Evolutionary conservation across 768 basidiomycete species (phyloP).

Genomic region (Tylopilus sp.): DNA sequence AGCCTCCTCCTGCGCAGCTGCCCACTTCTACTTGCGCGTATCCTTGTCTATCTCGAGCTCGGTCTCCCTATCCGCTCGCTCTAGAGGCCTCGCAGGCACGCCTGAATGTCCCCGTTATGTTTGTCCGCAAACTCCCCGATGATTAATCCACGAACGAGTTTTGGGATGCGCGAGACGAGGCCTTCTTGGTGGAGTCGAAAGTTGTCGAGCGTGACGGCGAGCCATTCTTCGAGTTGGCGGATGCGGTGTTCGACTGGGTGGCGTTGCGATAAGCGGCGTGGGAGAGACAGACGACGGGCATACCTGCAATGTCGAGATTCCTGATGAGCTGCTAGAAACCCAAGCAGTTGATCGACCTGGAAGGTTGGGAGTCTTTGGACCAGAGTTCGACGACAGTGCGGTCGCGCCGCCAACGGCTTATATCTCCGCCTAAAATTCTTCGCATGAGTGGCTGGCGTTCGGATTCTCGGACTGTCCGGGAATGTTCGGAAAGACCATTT

Average conservation of each 20-base stretch:
- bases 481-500: too few relatives aligned
- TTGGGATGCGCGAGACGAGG: conserved; percentile 70
- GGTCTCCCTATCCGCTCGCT: conserved; percentile 57
- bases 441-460: too few relatives aligned
- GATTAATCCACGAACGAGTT: conserved; percentile 64
- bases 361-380: too few relatives aligned
- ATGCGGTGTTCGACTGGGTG: conserved; percentile 66
- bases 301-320: conserved; percentile 81
- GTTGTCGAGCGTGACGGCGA: conserved; percentile 67
- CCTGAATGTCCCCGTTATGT: conserved; percentile 73
- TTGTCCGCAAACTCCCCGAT: conserved; percentile 78
- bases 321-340: conserved; percentile 68
- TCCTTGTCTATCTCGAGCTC: conserved; percentile 60
- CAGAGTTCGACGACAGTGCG: too few relatives aligned
- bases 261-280: neutral
- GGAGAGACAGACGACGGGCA: conserved; percentile 2
- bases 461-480: too few relatives aligned
- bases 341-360: too few relatives aligned
- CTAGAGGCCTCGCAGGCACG: conserved; percentile 64
- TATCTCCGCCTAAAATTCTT: too few relatives aligned
- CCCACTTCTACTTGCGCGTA: conserved; percentile 76
- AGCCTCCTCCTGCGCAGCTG: conserved; percentile 57
- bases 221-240: conserved; percentile 72
- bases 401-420: too few relatives aligned
- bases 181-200: conserved; percentile 75